Base-by-base conservation (phyloP, 169 alveolate species). In the Plasmodium gallinaceum region DNA sequence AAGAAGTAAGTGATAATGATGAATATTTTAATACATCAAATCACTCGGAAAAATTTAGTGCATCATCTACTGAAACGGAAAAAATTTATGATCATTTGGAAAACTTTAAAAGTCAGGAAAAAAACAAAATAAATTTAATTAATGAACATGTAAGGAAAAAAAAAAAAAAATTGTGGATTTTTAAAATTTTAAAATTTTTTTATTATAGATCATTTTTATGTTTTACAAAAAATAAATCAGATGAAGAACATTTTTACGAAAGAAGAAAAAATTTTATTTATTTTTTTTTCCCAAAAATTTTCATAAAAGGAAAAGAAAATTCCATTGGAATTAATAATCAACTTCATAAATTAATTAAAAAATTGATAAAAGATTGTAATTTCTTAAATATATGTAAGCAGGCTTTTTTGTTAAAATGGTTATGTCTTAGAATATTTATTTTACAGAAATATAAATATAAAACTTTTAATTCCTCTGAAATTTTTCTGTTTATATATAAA, bases 41-140 rank as follows among this genome's bases (percentile, higher is more conserved):
- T 7, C 18, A 52, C 14, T 78, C 89, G 43, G 89, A 78, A 57
- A 78, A 78, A 42, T 78, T 78, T n/a, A 78, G 89, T 45, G 64
- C 75, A 57, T 78, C 89, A 2, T 68, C 73, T 20, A 78, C 43
- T 37, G 89, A 54, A 2, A 43, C 6, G 5, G 60, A 43, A 7
- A 65, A 24, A 22, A 20, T 78, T n/a, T 69, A 65, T 18, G 51
- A 48, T 7, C 20, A 32, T 65, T 48, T 78, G 45, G 80, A 78
- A 20, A 45, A 58, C 37, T 78, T 48, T 78, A 57, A 46, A 78
- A 65, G 69, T 9, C 32, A 10, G 37, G 24, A 20, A 10, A 64
- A 7, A 20, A 45, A 54, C 16, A 62, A 51, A 48, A 24, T 5
- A 45, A 16, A 45, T 12, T 24, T 20, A 42, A 43, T 20, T 39